These are phyloP conservation scores for Bruguiera sexangula DNA, from an alignment of 345 rosid species.

Conservation along the genomic window DNA sequence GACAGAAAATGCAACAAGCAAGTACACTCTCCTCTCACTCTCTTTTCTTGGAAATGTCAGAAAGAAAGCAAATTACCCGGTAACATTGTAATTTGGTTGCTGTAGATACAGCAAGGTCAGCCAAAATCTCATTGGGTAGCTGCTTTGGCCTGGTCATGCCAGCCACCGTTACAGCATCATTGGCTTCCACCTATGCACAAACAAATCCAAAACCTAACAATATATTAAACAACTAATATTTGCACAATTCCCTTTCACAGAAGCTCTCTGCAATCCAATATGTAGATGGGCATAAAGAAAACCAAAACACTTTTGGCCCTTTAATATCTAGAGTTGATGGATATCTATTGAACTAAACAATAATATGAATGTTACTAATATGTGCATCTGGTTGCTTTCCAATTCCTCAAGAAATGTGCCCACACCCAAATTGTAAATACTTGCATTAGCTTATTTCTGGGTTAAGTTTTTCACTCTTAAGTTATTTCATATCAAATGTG, in stretches of 20 bases:
- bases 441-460: too few relatives aligned
- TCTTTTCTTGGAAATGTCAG: neutral
- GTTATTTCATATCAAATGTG: neutral
- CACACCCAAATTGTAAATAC: neutral
- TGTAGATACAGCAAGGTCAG: constrained; percentile 81
- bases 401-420: neutral
- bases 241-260: neutral
- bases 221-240: neutral
- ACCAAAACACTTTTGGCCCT: neutral
- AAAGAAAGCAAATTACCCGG: constrained; percentile 45
- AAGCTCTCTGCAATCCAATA: neutral
- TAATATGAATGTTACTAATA: neutral
- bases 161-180: constrained; percentile 83
- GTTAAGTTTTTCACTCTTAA: neutral
- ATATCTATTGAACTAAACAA: neutral
- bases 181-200: constrained; percentile 64
- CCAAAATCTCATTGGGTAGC: constrained; percentile 59
- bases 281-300: neutral
- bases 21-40: neutral
- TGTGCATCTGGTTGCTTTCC: neutral
- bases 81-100: constrained; percentile 89
- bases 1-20: neutral
- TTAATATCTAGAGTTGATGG: neutral
- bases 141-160: constrained; percentile 80
- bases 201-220: constrained; percentile 1